These are phyloP conservation scores for Dalbergia cultrata DNA, from an alignment of 306 rosid species.

Conservation along the genomic window DNA sequence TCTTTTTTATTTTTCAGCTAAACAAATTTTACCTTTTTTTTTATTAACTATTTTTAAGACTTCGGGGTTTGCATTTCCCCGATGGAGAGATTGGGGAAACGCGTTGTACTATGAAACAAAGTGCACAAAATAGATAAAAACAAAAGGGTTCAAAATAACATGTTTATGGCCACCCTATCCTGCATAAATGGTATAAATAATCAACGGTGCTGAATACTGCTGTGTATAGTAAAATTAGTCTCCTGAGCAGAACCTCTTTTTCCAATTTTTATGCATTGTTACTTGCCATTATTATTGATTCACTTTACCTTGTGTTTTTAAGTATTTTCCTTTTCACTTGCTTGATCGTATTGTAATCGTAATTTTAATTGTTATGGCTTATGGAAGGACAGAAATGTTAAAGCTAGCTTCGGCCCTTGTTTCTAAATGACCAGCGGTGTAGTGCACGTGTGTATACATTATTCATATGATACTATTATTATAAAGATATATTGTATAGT, in stretches of 20 bases:
- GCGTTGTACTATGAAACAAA: constrained; percentile 62
- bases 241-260: neutral
- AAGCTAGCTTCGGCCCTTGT: constrained; percentile 24
- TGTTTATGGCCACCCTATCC: constrained; percentile 14
- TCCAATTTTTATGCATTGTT: neutral
- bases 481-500: neutral
- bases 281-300: neutral
- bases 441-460: constrained; percentile 69
- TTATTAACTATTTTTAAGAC: neutral
- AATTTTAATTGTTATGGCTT: neutral
- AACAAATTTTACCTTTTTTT: neutral
- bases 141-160: constrained; percentile 42
- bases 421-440: constrained; percentile 48
- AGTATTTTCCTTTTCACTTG: neutral
- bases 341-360: neutral
- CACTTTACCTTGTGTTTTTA: neutral
- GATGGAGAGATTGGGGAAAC: constrained; percentile 45
- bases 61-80: constrained; percentile 53
- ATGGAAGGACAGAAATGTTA: neutral
- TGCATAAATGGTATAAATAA: constrained; percentile 31
- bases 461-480: neutral
- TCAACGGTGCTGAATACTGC: neutral
- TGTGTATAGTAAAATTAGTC: neutral
- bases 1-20: neutral
- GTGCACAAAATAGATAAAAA: constrained; percentile 51